A percentile compares a stretch with the other conserved stretches of the same genome.
phyloP scores from a whole-genome alignment of 2,329 filamentous ascomycete species.

The Aspergillus pseudoviridinutans region DNA sequence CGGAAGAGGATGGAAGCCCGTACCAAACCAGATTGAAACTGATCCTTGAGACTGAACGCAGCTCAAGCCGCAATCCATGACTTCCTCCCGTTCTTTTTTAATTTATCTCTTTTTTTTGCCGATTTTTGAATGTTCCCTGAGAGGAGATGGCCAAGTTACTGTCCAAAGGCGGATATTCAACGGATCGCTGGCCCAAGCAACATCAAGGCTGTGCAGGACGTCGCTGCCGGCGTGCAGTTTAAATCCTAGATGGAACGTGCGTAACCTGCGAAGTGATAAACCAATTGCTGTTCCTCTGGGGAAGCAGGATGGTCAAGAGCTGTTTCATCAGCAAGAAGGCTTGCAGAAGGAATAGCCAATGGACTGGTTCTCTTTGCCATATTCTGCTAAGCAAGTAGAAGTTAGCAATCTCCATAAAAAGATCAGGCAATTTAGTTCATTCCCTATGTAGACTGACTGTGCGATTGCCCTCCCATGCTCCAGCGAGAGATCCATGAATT shows the following conservation, averaged over 20 bases:
- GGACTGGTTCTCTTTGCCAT: not conserved
- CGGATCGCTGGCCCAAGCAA: not conserved
- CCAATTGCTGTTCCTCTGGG: not conserved
- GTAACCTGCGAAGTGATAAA: not conserved
- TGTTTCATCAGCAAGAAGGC: not conserved
- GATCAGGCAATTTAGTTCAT: not conserved
- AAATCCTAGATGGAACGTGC: not conserved
- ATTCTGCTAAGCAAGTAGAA: not conserved
- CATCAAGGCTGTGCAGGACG: not conserved
- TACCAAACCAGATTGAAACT: not conserved
- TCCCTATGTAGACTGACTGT: not conserved
- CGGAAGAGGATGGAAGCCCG: not conserved
- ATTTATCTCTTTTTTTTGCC: not conserved
- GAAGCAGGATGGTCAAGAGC: not conserved
- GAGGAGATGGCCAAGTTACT: not conserved
- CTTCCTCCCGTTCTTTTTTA: not conserved
- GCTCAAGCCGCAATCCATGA: not conserved
- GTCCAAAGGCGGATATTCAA: not conserved
- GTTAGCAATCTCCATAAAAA: not conserved
- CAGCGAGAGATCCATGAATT: not conserved
- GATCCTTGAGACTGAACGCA: not conserved
- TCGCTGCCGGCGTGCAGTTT: not conserved
- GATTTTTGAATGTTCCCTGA: not conserved
- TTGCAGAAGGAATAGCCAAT: not conserved
- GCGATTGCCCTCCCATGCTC: not conserved